Base-by-base conservation (phyloP, 2,329 filamentous ascomycete genomes). In the Pseudocercospora fuligena region DNA sequence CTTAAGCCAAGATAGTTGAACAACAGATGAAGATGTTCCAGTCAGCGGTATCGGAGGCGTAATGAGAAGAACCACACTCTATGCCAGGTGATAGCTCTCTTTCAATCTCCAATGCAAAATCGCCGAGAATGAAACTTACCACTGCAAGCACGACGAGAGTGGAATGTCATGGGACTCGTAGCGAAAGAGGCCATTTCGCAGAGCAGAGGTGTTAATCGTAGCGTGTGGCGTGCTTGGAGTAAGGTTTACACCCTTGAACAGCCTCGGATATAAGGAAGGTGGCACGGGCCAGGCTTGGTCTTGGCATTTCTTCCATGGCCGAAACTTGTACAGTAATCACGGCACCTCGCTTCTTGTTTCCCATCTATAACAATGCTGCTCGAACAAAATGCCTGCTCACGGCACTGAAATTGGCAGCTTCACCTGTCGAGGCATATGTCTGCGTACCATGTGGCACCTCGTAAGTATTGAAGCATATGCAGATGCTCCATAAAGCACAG, bases 1-100 rank as follows among this genome's bases (percentile, higher is more conserved):
- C 57, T 14, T 43, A 51, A 59, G 64, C 23, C 49, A 23, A 57
- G 33, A 33, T 66, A 49, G 31, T 5, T 3, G 19, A 23, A 49
- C 7, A 49, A 49, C 19, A 25, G 19, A 49, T 5, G 46, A 49
- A 25, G 21, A 14, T 40, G 4, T 40, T 40, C 36, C 36, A 40
- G 14, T 33, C 11, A 33, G 31, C 31, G 31, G 31, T 33, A 33
- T 33, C 16, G 11, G 46, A 49, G 14, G 46, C 6, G 36, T 49
- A 5, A 7, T 11, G 19, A 21, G 43, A 23, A 23, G 19, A n/a
- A 3, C 46, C 46, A 25, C 46, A 25, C 7, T 25, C 4, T 23
- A 49, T 5, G 46, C 46, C 16, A 51, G 23, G 1, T 25, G 47
- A 9, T 2, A 6, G 47, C 47, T 25, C 6, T 1, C 21, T 25